These are phyloP conservation scores for Globisporangium lucens DNA, from an alignment of 352 stramenopile species.

Conservation along the genomic window DNA sequence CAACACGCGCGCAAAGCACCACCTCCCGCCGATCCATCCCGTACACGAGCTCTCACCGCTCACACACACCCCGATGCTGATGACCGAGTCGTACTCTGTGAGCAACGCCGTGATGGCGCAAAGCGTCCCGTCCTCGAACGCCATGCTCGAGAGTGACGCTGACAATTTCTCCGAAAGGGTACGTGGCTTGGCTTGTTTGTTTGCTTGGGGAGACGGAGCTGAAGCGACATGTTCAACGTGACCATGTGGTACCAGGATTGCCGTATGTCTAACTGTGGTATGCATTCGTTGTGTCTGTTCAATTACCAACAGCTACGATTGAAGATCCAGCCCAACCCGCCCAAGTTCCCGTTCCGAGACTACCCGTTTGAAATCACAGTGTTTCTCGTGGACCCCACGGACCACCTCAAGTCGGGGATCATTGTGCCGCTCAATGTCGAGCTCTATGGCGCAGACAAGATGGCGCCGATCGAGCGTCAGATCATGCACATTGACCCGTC, in stretches of 20 bases:
- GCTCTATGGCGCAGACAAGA: constrained; percentile 81
- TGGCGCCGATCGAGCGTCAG: constrained; percentile 73
- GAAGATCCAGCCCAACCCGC: constrained; percentile 83
- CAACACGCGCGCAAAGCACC: neutral
- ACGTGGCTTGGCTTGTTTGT: constrained; percentile 11
- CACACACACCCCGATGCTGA: constrained; percentile 38
- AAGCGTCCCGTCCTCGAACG: constrained; percentile 17
- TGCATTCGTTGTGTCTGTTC: neutral
- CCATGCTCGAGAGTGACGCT: constrained; percentile 40
- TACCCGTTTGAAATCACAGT: constrained; percentile 86
- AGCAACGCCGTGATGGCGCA: constrained; percentile 10
- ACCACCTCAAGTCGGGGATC: constrained; percentile 77
- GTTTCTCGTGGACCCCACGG: constrained; percentile 79
- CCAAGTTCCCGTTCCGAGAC: constrained; percentile 84
- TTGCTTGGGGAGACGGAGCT: neutral
- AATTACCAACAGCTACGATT: constrained; percentile 43
- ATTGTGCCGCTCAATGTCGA: constrained; percentile 80
- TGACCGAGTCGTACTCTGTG: constrained; percentile 56
- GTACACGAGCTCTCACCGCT: neutral
- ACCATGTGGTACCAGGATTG: neutral
- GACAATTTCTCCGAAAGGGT: constrained; percentile 59
- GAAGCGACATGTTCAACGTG: neutral
- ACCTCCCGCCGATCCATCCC: neutral
- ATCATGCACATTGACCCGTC: constrained; percentile 76
- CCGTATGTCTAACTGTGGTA: neutral